These are phyloP conservation scores for Aureobasidium namibiae DNA, from an alignment of 2,329 filamentous ascomycete genomes.

Conservation along the genomic window DNA sequence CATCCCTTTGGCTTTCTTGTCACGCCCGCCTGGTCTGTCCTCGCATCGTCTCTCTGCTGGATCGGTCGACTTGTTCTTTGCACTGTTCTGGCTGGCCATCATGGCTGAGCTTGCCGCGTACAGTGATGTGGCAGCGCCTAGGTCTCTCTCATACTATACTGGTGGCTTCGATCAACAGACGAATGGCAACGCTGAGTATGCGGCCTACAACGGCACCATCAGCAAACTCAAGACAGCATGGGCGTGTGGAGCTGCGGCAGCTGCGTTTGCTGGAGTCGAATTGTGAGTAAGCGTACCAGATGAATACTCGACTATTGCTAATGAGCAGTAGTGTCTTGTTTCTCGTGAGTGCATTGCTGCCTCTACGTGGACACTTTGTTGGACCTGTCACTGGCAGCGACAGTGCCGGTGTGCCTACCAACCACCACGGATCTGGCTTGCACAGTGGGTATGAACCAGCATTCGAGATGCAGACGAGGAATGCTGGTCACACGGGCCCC, in stretches of 20 bases:
- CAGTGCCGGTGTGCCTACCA: background rate
- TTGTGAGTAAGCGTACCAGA: background rate
- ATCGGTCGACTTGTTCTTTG: background rate
- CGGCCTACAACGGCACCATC: background rate
- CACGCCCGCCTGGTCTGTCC: background rate
- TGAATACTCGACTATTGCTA: background rate
- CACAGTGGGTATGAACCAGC: background rate
- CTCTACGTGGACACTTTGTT: background rate
- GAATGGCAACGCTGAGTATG: background rate
- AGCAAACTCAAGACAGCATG: background rate
- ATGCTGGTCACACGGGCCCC: background rate
- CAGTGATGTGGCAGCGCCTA: background rate
- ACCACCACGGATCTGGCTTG: background rate
- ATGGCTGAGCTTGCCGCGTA: slow-evolving; percentile 9
- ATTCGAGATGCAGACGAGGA: background rate
- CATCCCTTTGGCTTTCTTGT: background rate
- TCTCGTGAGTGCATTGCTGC: slow-evolving; percentile 1
- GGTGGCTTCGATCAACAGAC: background rate
- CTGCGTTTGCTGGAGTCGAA: slow-evolving; percentile 4
- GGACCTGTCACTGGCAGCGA: background rate
- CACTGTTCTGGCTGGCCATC: slow-evolving; percentile 7
- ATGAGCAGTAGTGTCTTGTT: background rate
- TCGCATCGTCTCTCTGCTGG: background rate
- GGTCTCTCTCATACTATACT: background rate
- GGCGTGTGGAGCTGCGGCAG: slow-evolving; percentile 9